A percentile compares a stretch with the other conserved stretches of the same genome.
Conservation (phyloP, 768 basidiomycete genomes). For the Phanerochaete carnosa region DNA sequence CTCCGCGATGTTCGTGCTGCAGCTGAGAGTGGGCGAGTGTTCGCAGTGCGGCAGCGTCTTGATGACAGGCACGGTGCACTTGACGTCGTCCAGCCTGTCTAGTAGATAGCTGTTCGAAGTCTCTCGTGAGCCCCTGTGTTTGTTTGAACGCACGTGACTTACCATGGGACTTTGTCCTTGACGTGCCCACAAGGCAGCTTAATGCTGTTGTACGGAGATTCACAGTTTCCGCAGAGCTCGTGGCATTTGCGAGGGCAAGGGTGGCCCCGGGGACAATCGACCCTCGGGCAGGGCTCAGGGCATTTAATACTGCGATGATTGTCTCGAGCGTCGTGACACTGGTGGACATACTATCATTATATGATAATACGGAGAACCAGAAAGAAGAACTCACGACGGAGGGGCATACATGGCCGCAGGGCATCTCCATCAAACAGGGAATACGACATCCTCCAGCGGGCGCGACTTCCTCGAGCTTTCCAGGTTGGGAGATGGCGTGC, state of each 20-base stretch:
- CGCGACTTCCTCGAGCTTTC: constrained; percentile 44
- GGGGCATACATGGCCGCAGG: constrained; percentile 64
- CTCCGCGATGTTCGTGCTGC: constrained; percentile 39
- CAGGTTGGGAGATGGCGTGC: constrained; percentile 46
- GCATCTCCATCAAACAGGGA: not conserved
- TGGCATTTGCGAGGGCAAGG: constrained; percentile 56
- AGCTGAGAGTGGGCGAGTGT: constrained; percentile 46
- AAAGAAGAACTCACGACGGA: constrained; percentile 34
- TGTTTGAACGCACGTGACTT: constrained; percentile 7
- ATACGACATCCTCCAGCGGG: constrained; percentile 33
- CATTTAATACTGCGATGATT: constrained; percentile 47
- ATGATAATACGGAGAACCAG: not conserved
- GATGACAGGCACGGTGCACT: constrained; percentile 38
- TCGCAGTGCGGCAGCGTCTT: constrained; percentile 52
- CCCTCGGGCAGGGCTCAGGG: constrained; percentile 44
- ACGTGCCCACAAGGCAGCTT: constrained; percentile 58
- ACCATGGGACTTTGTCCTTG: constrained; percentile 47
- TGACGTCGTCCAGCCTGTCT: constrained; percentile 41
- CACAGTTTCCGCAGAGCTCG: constrained; percentile 50
- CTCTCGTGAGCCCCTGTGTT: not conserved
- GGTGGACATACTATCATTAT: not conserved
- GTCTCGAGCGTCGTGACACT: constrained; percentile 54
- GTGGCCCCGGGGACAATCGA: constrained; percentile 51
- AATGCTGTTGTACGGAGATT: constrained; percentile 43
- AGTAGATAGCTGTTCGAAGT: constrained; percentile 36